Evolutionary conservation across 495 filamentous ascomycete species (phyloP).

Genomic region (Penicillium maclennaniae): DNA sequence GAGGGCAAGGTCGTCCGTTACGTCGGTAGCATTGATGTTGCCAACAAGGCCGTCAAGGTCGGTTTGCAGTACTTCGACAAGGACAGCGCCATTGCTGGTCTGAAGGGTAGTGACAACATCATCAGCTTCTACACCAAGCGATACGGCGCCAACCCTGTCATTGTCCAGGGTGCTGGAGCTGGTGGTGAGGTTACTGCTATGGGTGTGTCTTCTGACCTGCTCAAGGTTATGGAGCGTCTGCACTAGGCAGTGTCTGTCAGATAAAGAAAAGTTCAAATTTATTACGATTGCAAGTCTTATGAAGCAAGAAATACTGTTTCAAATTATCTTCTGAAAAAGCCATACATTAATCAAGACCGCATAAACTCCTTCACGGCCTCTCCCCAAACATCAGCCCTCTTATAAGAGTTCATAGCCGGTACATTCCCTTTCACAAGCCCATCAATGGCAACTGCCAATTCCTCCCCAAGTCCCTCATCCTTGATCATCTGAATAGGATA

Average conservation of each 20-base stretch:
- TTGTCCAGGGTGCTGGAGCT: slow-evolving; percentile 91
- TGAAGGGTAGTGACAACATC: slow-evolving; percentile 97
- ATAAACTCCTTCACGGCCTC: slow-evolving; percentile 50
- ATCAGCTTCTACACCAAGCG: slow-evolving; percentile 96
- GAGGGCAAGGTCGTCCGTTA: slow-evolving; percentile 91
- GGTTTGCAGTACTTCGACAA: slow-evolving; percentile 83
- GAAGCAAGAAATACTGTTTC: background rate
- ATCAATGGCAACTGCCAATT: slow-evolving; percentile 65
- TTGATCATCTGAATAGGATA: slow-evolving; percentile 58
- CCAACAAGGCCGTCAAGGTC: slow-evolving; percentile 71
- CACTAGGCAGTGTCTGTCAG: slow-evolving; percentile 9
- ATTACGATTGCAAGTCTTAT: slow-evolving; percentile 1
- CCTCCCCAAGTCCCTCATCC: slow-evolving; percentile 56
- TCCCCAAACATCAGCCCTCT: slow-evolving; percentile 61
- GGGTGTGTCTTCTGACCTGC: slow-evolving; percentile 85
- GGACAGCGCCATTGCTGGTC: slow-evolving; percentile 79
- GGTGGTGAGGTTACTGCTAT: slow-evolving; percentile 95
- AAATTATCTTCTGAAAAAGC: too few species aligned
- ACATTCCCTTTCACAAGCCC: slow-evolving; percentile 61
- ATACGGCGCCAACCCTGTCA: slow-evolving; percentile 83
- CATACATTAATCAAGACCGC: slow-evolving; percentile 36
- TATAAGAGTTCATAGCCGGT: slow-evolving; percentile 61
- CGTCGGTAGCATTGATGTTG: slow-evolving; percentile 87
- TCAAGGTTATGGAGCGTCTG: slow-evolving; percentile 69
- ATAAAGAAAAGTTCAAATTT: slow-evolving; percentile 11